Base-by-base conservation (phyloP, 768 basidiomycete species). In the Leccinellum albellum region DNA sequence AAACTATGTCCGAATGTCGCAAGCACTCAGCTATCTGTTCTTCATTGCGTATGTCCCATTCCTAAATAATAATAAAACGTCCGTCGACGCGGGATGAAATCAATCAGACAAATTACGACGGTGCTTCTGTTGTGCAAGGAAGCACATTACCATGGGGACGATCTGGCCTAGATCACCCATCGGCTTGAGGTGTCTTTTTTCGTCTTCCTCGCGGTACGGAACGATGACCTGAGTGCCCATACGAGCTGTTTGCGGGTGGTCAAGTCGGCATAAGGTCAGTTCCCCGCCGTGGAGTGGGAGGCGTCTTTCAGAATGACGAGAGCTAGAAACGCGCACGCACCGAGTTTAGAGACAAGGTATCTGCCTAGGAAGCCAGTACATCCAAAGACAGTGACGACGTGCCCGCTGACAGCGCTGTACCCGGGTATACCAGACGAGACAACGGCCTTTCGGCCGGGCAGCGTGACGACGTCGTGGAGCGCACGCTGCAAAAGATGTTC, bases 101-200 rank as follows among this genome's bases (percentile, higher is more conserved):
- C 61, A 21, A 66, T 65, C 66, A 64, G 63, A 64, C 59, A 64
- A 61, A 68, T 68, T 57, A 31, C 6, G 14, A 8, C 21, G n/a
- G 15, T 28, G 14, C 56, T 56, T 59, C 45, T 50, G 14, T 50
- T 40, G 49, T 45, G 46, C 53, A 49, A 24, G 31, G 28, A 51
- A 71, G 12, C n/a, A 21, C 77, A 67, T 63, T 67, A 96, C 95
- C 89, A 98, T 85, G 65, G 91, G 85, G 55, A 98, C 90, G 61
- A 99, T 89, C 77, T 96, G 94, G 8, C 97, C 97, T 54, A 98
- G 79, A 77, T 99, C 97, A 44, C 96, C 97, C 86, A 89, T 95
- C 13, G 90, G 90, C 74, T 88, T 89, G 67, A 99, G 77, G 67
- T 90, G 83, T 58, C 96, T 81, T 65, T 88, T 92, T 69, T 94